Conservation (phyloP, 306 rosid genomes). For the Vigna nakashimae region DNA sequence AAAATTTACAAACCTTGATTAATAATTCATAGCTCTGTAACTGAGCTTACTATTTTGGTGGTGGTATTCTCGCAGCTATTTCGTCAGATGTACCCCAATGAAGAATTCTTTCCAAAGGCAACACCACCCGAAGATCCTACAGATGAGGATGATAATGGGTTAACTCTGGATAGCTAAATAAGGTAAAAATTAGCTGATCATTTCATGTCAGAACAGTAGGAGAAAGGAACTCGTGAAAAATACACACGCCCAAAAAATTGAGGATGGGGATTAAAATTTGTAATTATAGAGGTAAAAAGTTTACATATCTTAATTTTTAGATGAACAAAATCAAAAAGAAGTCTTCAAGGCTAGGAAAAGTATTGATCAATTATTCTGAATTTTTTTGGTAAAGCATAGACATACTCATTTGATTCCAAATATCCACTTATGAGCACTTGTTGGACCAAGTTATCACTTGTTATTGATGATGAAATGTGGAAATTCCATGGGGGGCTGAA, state of each 20-base stretch:
- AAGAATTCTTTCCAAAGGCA: constrained; percentile 58
- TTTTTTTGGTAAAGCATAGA: neutral
- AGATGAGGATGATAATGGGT: constrained; percentile 51
- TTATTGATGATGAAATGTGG: neutral
- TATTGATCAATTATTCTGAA: neutral
- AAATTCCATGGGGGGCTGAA: constrained; percentile 26
- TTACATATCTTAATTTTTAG: neutral
- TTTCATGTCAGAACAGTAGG: constrained; percentile 23
- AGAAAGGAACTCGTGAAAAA: constrained; percentile 32
- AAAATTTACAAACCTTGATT: neutral
- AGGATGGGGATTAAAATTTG: constrained; percentile 27
- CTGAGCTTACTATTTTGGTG: constrained; percentile 39
- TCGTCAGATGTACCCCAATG: constrained; percentile 55
- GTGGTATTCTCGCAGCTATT: constrained; percentile 51
- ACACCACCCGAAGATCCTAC: constrained; percentile 47
- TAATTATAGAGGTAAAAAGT: constrained; percentile 14
- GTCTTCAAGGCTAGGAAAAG: neutral
- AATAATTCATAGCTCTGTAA: constrained; percentile 9
- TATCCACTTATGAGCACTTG: constrained; percentile 21
- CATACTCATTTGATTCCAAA: constrained; percentile 29
- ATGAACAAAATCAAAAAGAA: neutral
- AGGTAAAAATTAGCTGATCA: constrained; percentile 23
- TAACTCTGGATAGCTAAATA: constrained; percentile 48
- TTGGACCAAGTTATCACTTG: constrained; percentile 13
- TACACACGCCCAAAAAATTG: neutral